These are phyloP conservation scores for Herpotrichia juniperi DNA, from an alignment of 2,329 filamentous ascomycete species.

Conservation along the genomic window DNA sequence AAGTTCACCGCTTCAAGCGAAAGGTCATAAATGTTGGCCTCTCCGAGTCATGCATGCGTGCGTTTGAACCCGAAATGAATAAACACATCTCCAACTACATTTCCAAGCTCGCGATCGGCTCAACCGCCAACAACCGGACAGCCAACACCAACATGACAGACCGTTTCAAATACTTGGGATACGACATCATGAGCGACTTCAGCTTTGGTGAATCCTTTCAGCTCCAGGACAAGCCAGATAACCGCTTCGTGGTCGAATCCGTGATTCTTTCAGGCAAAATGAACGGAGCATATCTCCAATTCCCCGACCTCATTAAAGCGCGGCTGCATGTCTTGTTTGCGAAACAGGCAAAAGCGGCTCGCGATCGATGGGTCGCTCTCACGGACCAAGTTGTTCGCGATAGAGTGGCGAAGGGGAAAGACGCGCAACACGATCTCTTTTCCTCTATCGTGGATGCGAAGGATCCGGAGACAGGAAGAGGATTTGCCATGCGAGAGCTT, in stretches of 20 bases:
- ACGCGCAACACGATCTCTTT: slow-evolving; percentile 44
- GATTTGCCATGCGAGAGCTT: neutral
- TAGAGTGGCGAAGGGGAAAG: slow-evolving; percentile 3
- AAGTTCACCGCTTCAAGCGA: neutral
- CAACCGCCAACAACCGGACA: neutral
- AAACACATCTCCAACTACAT: neutral
- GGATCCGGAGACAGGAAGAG: slow-evolving; percentile 43
- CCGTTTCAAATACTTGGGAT: slow-evolving; percentile 35
- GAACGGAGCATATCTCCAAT: neutral
- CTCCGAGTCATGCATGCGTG: neutral
- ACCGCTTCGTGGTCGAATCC: slow-evolving; percentile 26
- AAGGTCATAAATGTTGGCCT: neutral
- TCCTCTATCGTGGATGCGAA: slow-evolving; percentile 45
- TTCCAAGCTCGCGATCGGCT: neutral
- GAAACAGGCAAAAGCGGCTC: neutral
- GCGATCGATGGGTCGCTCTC: neutral
- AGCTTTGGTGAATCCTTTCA: slow-evolving; percentile 38
- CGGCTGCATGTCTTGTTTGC: neutral
- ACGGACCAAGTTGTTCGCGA: neutral
- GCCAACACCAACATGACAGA: neutral
- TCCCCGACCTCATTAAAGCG: neutral
- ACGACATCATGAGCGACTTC: slow-evolving; percentile 51
- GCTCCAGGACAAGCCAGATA: slow-evolving; percentile 27
- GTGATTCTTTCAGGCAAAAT: slow-evolving; percentile 32
- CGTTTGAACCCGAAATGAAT: neutral